Conservation (phyloP, 2,329 filamentous ascomycete species). For the Hypoxylon sp. region DNA sequence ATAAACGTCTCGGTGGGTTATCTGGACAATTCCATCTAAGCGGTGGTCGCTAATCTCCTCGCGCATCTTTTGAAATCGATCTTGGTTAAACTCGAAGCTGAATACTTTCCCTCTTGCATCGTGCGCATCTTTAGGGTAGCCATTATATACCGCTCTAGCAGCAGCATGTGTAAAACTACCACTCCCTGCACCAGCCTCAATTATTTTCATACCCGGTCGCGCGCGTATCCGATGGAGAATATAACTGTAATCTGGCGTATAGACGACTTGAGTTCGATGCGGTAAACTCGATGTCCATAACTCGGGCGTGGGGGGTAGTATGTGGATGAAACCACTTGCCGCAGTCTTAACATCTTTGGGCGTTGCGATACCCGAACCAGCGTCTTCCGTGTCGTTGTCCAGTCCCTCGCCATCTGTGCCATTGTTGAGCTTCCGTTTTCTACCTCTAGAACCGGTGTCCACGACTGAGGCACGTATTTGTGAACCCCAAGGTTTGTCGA, state of each 20-base stretch:
- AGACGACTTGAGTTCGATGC: slow-evolving; percentile 87
- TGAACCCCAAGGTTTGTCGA: slow-evolving; percentile 88
- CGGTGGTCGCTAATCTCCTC: slow-evolving; percentile 78
- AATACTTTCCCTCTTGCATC: slow-evolving; percentile 76
- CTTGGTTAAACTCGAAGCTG: slow-evolving; percentile 85
- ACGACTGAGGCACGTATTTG: slow-evolving; percentile 91
- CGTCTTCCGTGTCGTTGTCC: slow-evolving; percentile 54
- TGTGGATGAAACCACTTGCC: slow-evolving; percentile 79
- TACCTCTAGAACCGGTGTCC: slow-evolving; percentile 89
- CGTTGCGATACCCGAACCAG: slow-evolving; percentile 31
- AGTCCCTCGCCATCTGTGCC: slow-evolving; percentile 60
- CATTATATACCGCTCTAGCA: slow-evolving; percentile 80
- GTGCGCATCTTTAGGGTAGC: slow-evolving; percentile 65
- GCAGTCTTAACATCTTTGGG: slow-evolving; percentile 63
- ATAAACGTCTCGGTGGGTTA: slow-evolving; percentile 86
- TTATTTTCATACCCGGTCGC: slow-evolving; percentile 77
- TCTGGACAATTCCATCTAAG: slow-evolving; percentile 73
- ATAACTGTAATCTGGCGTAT: slow-evolving; percentile 89
- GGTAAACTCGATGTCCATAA: slow-evolving; percentile 85
- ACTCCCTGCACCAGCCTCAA: slow-evolving; percentile 85
- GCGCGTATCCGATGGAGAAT: slow-evolving; percentile 82
- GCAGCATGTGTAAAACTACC: slow-evolving; percentile 88
- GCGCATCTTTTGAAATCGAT: slow-evolving; percentile 76
- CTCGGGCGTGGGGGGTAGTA: slow-evolving; percentile 84
- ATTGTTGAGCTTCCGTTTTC: slow-evolving; percentile 70